phyloP scores from a whole-genome alignment of 371 early-diverging fungal species.

The Mucor racemosus region DNA sequence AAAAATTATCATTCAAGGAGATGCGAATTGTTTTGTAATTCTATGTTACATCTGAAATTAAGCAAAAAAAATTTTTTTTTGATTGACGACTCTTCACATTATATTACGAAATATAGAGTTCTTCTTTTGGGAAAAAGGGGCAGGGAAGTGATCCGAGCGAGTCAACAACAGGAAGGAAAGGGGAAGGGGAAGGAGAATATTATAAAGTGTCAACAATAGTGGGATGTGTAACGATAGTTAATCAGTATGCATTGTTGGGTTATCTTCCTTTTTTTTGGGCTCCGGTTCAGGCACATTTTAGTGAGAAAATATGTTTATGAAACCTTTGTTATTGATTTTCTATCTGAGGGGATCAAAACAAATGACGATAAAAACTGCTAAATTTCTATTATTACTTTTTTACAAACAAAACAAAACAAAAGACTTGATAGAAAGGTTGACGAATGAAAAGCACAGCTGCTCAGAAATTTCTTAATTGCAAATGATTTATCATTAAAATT shows the following conservation, averaged over 20 bases:
- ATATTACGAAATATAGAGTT: background rate
- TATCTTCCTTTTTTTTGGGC: background rate
- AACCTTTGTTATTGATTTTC: background rate
- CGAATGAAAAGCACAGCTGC: background rate
- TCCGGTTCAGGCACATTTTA: background rate
- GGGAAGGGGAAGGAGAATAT: background rate
- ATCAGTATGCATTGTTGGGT: conserved; percentile 4
- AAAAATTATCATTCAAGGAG: background rate
- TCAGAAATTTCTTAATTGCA: background rate
- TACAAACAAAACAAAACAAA: background rate
- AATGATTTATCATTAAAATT: background rate
- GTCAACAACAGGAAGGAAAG: background rate
- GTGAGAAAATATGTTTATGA: background rate
- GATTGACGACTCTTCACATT: conserved; percentile 11
- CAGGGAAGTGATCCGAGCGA: conserved; percentile 6
- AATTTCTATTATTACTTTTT: background rate
- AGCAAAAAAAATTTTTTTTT: background rate
- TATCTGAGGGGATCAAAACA: background rate
- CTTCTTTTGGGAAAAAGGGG: background rate
- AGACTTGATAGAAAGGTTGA: background rate
- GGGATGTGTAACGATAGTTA: background rate
- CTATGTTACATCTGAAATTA: conserved; percentile 6
- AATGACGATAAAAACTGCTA: background rate
- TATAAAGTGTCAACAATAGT: background rate
- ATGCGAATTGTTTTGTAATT: background rate